A percentile compares a stretch with the other conserved stretches of the same genome.
Conservation (phyloP, 2,329 filamentous ascomycete genomes). For the Phaeosphaeriaceae sp. region DNA sequence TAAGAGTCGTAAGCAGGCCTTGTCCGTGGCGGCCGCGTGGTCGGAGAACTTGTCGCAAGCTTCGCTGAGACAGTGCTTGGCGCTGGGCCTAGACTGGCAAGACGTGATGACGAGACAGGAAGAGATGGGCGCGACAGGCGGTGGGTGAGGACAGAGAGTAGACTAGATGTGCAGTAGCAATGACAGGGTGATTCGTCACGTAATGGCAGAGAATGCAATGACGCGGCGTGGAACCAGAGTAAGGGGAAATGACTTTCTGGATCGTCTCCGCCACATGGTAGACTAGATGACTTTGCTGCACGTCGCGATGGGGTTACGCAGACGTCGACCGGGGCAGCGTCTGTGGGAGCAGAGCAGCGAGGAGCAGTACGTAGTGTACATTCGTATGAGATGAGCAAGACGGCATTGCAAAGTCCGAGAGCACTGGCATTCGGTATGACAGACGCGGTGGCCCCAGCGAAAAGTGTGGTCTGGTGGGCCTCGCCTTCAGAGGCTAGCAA, state of each 20-base stretch:
- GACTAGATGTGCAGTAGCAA: constrained; percentile 1
- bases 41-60: constrained; percentile 6
- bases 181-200: constrained; percentile 2
- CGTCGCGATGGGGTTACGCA: not conserved
- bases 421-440: not conserved
- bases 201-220: constrained; percentile 3
- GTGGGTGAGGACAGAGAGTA: not conserved
- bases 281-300: not conserved
- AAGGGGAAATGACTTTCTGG: not conserved
- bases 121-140: not conserved
- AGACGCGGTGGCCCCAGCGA: too few relatives aligned
- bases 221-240: constrained; percentile 1
- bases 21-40: not conserved
- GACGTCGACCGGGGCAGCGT: not conserved
- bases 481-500: not conserved
- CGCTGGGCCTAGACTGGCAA: not conserved
- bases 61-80: constrained; percentile 8
- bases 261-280: constrained; percentile 3
- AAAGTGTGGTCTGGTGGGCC: not conserved
- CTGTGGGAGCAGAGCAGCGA: not conserved
- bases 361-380: not conserved
- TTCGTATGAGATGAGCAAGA: not conserved
- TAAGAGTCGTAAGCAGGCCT: constrained; percentile 6
- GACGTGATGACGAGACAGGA: not conserved
- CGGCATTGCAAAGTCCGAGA: not conserved